Evolutionary conservation across 495 filamentous ascomycete genomes (phyloP), one percentile per base, ranked within the genome.

Genomic region (Talaromyces wortmannii): DNA sequence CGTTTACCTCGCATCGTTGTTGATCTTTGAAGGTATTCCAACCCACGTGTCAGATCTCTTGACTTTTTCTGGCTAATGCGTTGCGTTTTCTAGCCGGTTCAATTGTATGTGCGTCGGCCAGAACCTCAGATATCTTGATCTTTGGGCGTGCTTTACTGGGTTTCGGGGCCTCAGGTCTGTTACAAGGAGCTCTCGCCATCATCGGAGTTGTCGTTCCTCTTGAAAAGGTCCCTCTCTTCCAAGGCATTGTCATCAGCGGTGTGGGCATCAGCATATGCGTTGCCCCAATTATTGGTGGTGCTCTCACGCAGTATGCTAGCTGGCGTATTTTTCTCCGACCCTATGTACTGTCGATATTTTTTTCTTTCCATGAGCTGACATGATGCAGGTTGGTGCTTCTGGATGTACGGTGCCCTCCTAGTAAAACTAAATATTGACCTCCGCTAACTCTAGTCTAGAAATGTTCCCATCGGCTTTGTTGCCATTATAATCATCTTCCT

Each of bases 101-200:
- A 4, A 36, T 66, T 16, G 53, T 67, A 17, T 61, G 61, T 23
- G 65, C 61, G 8, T 53, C 55, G 6, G 65, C 70, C 15, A 65
- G 60, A 7, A 69, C 40, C 23, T 71, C 70, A 2, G 36, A 52
- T 0, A 57, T 57, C 2, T 66, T 73, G n/a, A 72, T 71, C 32
- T 33, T 73, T 8, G 69, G 68, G 1, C 57, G 69, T 4, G 67
- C 67, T 4, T 57, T 71, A 13, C 48, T 63, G 10, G 69, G 69
- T 2, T 31, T 67, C 15, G 69, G 65, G 5, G 55, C 62, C 17
- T 61, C 60, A 42, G 70, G 67, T 4, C 50, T 72, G 13, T 57
- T 66, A 5, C 40, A 43, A 15, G 40, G 40, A 23, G 40, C 40
- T 15, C 40, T 43, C 4, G n/a, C 11, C n/a, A 43, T 43, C n/a